Evolutionary conservation across 495 filamentous ascomycete genomes (phyloP).

Genomic region (Jackrogersella minutella): DNA sequence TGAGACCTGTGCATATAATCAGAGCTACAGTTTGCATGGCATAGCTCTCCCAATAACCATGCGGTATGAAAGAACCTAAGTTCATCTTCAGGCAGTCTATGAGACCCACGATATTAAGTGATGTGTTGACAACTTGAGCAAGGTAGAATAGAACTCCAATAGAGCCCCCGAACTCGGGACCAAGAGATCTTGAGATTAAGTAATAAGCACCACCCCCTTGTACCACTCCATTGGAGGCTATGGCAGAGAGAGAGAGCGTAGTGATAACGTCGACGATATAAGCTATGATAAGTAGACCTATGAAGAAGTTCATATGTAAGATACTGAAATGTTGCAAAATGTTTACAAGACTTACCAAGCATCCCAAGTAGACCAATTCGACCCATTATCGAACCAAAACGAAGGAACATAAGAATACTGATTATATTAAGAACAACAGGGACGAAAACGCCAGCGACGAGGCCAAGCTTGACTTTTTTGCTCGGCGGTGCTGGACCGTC

Average conservation of each 20-base stretch:
- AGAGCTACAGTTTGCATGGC: slow-evolving; percentile 78
- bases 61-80: slow-evolving; percentile 73
- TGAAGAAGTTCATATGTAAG: slow-evolving; percentile 22
- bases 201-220: slow-evolving; percentile 90
- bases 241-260: slow-evolving; percentile 85
- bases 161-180: slow-evolving; percentile 90
- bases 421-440: slow-evolving; percentile 89
- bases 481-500: slow-evolving; percentile 15
- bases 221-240: slow-evolving; percentile 90
- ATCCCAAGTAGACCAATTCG: slow-evolving; percentile 82
- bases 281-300: slow-evolving; percentile 74
- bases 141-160: slow-evolving; percentile 92
- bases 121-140: slow-evolving; percentile 84
- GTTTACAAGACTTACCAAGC: slow-evolving; percentile 62
- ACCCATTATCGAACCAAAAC: slow-evolving; percentile 81
- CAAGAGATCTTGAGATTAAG: slow-evolving; percentile 83
- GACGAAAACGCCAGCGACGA: slow-evolving; percentile 83
- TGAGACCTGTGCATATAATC: slow-evolving; percentile 76
- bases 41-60: slow-evolving; percentile 80
- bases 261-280: slow-evolving; percentile 83
- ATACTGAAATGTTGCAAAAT: slow-evolving; percentile 1
- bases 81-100: slow-evolving; percentile 84
- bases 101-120: slow-evolving; percentile 87
- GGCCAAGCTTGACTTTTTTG: slow-evolving; percentile 69
- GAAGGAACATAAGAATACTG: slow-evolving; percentile 91